Percentiles rank a stretch among this genome's conserved stretches.
These are phyloP conservation scores for Incumbomyces delicatus DNA, from an alignment of 2,329 filamentous ascomycete species.

Conservation along the genomic window DNA sequence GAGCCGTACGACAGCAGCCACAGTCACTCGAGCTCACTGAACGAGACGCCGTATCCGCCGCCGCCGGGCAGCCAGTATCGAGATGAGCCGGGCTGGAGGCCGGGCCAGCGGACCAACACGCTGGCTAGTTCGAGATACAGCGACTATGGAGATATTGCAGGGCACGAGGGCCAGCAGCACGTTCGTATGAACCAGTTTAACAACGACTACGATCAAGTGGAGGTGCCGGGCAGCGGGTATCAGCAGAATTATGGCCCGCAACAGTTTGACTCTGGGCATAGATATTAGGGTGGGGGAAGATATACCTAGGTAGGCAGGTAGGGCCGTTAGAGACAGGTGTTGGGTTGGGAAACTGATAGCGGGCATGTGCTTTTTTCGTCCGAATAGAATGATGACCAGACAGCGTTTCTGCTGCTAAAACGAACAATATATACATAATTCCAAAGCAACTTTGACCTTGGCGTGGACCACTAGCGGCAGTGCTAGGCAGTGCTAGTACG, in stretches of 20 bases:
- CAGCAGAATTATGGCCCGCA: background rate
- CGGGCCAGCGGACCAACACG: conserved; percentile 2
- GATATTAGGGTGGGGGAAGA: background rate
- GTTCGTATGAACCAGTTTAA: background rate
- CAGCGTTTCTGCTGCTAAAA: no score
- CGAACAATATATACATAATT: no score
- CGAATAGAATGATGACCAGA: no score
- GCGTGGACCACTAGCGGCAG: no score
- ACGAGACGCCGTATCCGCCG: conserved; percentile 1
- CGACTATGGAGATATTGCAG: conserved; percentile 3
- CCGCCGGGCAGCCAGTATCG: background rate
- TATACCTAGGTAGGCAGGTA: no score
- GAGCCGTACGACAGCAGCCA: conserved; percentile 10
- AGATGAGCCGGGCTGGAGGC: conserved; percentile 7
- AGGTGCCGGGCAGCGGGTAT: background rate
- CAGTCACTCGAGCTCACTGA: background rate
- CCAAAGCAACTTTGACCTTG: no score
- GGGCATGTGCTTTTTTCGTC: background rate
- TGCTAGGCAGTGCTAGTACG: no score
- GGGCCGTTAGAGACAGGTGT: no score
- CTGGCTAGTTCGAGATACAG: background rate
- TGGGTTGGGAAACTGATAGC: background rate
- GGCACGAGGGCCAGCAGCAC: background rate
- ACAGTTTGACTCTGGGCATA: background rate
- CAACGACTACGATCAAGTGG: background rate